Base-by-base conservation (phyloP, 208 protist species). In the Leptomonas seymouri region DNA sequence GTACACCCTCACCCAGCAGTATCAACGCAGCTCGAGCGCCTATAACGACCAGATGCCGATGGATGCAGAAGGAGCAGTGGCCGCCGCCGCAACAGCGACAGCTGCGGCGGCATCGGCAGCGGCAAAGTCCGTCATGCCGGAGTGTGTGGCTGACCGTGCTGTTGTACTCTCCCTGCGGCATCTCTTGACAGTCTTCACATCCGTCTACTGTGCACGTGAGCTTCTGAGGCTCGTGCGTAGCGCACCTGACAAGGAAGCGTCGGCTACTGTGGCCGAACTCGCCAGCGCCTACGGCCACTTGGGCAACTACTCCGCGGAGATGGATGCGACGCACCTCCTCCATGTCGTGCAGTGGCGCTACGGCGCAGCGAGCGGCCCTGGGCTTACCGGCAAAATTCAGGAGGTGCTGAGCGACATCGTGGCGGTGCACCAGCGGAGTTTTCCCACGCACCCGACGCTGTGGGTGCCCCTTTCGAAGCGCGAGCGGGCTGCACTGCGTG, bases 241-340 rank as follows among this genome's bases (percentile, higher is more conserved):
- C 8, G 49, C 57, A 25, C 54, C 66, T 27, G 58, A 66, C 60
- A 46, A 41, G 20, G 49, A 81, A 16, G 67, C 45, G 15, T 51
- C 57, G 45, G 41, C 61, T 8, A 53, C 61, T 2, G 45, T 72
- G 28, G 41, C 28, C 9, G 72, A 74, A 39, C 50, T 74, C n/a
- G 59, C 63, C 20, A 55, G 61, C 42, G 53, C 77, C 34, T 58
- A 74, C 46, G 28, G 53, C 21, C 36, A 74, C 36, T 51, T 86
- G 18, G 74, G 76, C 46, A 84, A 73, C 49, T 95, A 91, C 72
- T 54, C 71, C 25, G 77, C 71, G 20, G 87, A 93, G 66, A 71
- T 87, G 6, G 90, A 95, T 56, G 76, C 89, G 20, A 87, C 90
- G 4, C 81, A 86, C 57, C 82, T 95, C 15, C 74, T 93, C 23